phyloP scores from a whole-genome alignment of 257 asterid genomes.

The Prunella vulgaris region DNA sequence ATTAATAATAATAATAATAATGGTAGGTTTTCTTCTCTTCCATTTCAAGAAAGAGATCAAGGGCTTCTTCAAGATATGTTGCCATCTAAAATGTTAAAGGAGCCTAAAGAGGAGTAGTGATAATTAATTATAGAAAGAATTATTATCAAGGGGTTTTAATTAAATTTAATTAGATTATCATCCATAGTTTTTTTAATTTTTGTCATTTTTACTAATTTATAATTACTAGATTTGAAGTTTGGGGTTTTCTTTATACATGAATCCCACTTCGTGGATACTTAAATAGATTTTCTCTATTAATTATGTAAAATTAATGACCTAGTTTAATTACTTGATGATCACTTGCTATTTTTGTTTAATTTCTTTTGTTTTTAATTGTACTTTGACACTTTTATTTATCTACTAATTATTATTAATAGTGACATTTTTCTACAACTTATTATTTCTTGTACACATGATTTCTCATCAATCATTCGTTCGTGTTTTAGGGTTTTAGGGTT shows the following conservation, averaged over 20 bases:
- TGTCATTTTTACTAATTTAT: slow-evolving; percentile 8
- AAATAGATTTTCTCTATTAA: not conserved
- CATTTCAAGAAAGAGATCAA: slow-evolving; percentile 49
- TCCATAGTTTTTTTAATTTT: not conserved
- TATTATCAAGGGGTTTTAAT: not conserved
- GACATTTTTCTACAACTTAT: not conserved
- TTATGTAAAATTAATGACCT: slow-evolving; percentile 15
- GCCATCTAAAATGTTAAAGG: slow-evolving; percentile 54
- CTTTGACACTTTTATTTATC: not conserved
- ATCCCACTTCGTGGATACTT: slow-evolving; percentile 27
- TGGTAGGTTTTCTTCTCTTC: slow-evolving; percentile 14
- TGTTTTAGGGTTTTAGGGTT: slow-evolving; percentile 37
- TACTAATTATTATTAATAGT: not conserved
- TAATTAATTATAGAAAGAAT: not conserved
- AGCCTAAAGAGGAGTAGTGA: slow-evolving; percentile 41
- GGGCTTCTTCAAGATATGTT: slow-evolving; percentile 92
- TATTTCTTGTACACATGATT: not conserved
- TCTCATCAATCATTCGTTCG: slow-evolving; percentile 7
- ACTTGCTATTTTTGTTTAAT: not conserved
- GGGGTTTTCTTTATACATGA: slow-evolving; percentile 36
- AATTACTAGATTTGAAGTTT: slow-evolving; percentile 17
- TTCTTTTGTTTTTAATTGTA: slow-evolving; percentile 18
- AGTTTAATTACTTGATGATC: slow-evolving; percentile 9
- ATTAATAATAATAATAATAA: not conserved
- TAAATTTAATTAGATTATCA: no score